phyloP scores from a whole-genome alignment of 192 early-diverging fungal species.

The Lobosporangium transversale region DNA sequence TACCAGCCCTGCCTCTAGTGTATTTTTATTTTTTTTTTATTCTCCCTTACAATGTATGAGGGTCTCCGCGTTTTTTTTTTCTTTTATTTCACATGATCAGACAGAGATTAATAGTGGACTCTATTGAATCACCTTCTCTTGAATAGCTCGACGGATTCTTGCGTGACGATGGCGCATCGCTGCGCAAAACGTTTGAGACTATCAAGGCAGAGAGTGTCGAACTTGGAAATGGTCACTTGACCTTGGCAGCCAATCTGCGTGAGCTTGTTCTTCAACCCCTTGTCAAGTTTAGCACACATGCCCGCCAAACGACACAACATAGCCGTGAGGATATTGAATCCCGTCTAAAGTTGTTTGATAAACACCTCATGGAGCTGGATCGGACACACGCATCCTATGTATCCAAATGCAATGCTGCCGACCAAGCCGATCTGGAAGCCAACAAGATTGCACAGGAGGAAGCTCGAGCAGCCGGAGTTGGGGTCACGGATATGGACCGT shows the following conservation, averaged over 20 bases:
- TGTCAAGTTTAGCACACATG: slow-evolving; percentile 53
- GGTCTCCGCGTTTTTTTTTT: not conserved
- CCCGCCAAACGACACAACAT: slow-evolving; percentile 43
- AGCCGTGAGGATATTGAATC: slow-evolving; percentile 58
- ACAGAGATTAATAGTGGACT: too few species aligned
- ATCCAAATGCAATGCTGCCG: slow-evolving; percentile 68
- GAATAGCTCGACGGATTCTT: slow-evolving; percentile 58
- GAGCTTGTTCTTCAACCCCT: slow-evolving; percentile 61
- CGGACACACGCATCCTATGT: slow-evolving; percentile 54
- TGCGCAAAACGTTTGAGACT: slow-evolving; percentile 59
- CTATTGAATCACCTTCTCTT: too few species aligned
- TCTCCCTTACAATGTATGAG: not conserved
- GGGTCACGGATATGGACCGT: slow-evolving; percentile 10
- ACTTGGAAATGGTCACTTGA: slow-evolving; percentile 56
- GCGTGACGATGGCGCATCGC: slow-evolving; percentile 64
- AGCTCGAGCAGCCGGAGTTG: not conserved
- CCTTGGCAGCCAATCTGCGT: slow-evolving; percentile 51
- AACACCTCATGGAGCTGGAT: slow-evolving; percentile 57
- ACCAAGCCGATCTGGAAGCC: slow-evolving; percentile 66
- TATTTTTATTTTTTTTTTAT: not conserved
- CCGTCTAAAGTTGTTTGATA: slow-evolving; percentile 61
- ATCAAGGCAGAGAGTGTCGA: slow-evolving; percentile 57
- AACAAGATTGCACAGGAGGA: slow-evolving; percentile 39
- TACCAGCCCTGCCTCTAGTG: too few species aligned
- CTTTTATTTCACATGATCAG: too few species aligned